Percentiles rank a stretch among this genome's conserved stretches.
These are phyloP conservation scores for Linnemannia elongata DNA, from an alignment of 192 early-diverging fungal species.

Conservation along the genomic window DNA sequence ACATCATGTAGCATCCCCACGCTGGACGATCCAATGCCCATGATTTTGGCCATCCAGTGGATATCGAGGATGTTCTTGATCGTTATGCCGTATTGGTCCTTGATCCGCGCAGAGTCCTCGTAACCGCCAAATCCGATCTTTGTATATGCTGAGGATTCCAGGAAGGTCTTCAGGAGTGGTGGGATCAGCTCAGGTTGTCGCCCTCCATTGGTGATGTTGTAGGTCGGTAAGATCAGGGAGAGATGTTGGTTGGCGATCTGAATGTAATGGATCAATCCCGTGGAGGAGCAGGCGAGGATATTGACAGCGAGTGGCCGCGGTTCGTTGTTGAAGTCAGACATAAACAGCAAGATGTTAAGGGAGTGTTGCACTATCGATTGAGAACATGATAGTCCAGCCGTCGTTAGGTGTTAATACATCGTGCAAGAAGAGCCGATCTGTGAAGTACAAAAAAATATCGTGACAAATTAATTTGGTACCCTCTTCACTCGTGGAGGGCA, in stretches of 20 bases:
- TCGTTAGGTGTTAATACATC: background rate
- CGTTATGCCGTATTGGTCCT: constrained; percentile 48
- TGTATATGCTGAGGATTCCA: constrained; percentile 33
- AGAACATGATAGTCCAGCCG: background rate
- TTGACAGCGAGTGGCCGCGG: constrained; percentile 40
- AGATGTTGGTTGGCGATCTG: constrained; percentile 49
- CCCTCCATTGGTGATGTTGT: constrained; percentile 42
- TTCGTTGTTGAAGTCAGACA: constrained; percentile 54
- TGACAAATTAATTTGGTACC: constrained; percentile 12
- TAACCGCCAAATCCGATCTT: constrained; percentile 52
- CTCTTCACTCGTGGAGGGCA: constrained; percentile 37
- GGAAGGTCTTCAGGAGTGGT: constrained; percentile 44
- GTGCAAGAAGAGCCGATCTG: background rate
- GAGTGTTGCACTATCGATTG: constrained; percentile 35
- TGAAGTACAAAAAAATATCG: background rate
- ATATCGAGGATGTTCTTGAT: constrained; percentile 42
- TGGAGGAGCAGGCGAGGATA: constrained; percentile 45
- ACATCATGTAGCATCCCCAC: constrained; percentile 46
- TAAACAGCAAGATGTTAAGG: constrained; percentile 46
- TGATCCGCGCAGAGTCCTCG: constrained; percentile 34
- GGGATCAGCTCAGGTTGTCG: constrained; percentile 45
- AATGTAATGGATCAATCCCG: constrained; percentile 51
- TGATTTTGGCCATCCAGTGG: constrained; percentile 52
- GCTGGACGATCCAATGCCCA: constrained; percentile 45
- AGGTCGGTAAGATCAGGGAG: constrained; percentile 43